Base-by-base conservation (phyloP, 2,329 filamentous ascomycete genomes). In the Aspergillus terreus region DNA sequence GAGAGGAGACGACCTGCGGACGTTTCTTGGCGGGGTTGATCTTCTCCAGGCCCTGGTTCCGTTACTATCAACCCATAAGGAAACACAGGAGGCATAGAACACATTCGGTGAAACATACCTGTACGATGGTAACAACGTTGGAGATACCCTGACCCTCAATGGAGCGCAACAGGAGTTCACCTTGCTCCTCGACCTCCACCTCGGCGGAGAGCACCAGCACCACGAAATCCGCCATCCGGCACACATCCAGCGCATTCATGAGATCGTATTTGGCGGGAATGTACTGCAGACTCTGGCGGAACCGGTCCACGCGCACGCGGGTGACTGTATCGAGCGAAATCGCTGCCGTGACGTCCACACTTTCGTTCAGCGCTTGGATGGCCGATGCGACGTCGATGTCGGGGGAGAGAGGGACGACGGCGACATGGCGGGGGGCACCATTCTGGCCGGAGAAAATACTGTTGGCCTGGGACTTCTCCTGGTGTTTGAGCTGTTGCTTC, bases 81-180 rank as follows among this genome's bases (percentile, higher is more conserved):
- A 19, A 4, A 19, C 19, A 43, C 3, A 17, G 17, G 19, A 25
- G 19, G 2, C 15, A 38, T 3, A 17, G 15, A 6, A 23, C 23
- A 23, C 6, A 17, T n/a, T 6, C 25, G 21, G 19, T 3, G 10
- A 4, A 25, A 32, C 59, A 47, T 59, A 66, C 64, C 64, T 95
- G 87, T 0, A 95, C 90, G 11, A 90, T 82, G 0, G 90, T 90
- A 64, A 95, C 83, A n/a, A 95, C 82, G 19, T 91, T 97, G 1
- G 92, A 96, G 59, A 99, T 84, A 63, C 94, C 94, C 74, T 99
- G 94, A 62, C 90, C 89, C 74, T 96, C 92, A 30, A 97, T 86
- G 44, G 88, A 87, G 62, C 90, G 84, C 55, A 99, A 77, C 52
- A 97, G 86, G 61, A 90, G 76, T 72, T 97, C 91, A 57, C 92